A percentile compares a stretch with the other conserved stretches of the same genome.
Conservation (phyloP, 2,329 filamentous ascomycete species). For the Colletotrichum lentis region DNA sequence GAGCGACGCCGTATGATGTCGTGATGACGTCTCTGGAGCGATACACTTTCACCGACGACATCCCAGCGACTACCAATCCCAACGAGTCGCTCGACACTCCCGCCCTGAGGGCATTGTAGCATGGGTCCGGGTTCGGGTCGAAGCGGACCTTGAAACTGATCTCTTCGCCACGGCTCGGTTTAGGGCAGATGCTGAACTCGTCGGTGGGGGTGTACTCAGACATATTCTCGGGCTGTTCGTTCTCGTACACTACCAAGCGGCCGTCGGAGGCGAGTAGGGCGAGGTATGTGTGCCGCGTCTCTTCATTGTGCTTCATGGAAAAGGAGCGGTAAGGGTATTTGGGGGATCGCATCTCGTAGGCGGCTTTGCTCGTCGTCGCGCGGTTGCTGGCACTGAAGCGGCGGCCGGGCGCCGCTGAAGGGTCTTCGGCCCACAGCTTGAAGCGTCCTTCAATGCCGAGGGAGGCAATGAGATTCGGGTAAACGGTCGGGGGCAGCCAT, state of each 20-base stretch:
- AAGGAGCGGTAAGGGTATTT: slow-evolving; percentile 80
- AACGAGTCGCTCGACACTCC: slow-evolving; percentile 83
- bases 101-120: slow-evolving; percentile 78
- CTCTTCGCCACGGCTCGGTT: slow-evolving; percentile 82
- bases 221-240: slow-evolving; percentile 82
- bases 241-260: slow-evolving; percentile 81
- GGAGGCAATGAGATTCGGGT: slow-evolving; percentile 84
- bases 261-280: slow-evolving; percentile 87
- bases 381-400: slow-evolving; percentile 75
- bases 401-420: slow-evolving; percentile 78
- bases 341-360: slow-evolving; percentile 65
- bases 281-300: slow-evolving; percentile 81
- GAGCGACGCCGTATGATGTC: slow-evolving; percentile 59
- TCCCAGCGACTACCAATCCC: slow-evolving; percentile 83
- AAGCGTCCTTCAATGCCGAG: slow-evolving; percentile 90
- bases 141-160: slow-evolving; percentile 86
- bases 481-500: slow-evolving; percentile 91
- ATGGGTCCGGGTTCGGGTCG: slow-evolving; percentile 84
- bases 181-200: slow-evolving; percentile 75
- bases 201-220: slow-evolving; percentile 79
- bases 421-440: slow-evolving; percentile 92
- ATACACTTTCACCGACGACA: slow-evolving; percentile 84
- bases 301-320: slow-evolving; percentile 83
- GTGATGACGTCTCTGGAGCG: slow-evolving; percentile 71
- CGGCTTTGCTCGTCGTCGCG: slow-evolving; percentile 53